These are phyloP conservation scores for Chalciporus piperatus DNA, from an alignment of 768 basidiomycete species.

Conservation along the genomic window DNA sequence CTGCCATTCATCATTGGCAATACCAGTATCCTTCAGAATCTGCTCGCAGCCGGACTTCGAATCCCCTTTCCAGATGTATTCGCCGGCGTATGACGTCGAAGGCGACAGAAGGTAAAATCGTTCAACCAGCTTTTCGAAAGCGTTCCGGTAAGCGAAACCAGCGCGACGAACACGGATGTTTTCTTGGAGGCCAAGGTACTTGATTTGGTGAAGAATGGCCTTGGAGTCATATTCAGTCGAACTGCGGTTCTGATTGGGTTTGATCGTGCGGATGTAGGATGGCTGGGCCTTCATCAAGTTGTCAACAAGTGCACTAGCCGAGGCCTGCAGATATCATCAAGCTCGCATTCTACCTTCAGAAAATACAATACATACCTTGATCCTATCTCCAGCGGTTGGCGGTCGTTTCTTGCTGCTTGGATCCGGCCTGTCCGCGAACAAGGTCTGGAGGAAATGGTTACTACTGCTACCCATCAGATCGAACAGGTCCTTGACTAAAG, in stretches of 20 bases:
- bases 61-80: constrained; percentile 96
- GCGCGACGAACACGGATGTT: constrained; percentile 97
- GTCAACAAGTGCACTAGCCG: constrained; percentile 94
- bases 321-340: constrained; percentile 46
- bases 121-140: constrained; percentile 99
- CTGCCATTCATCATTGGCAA: constrained; percentile 97
- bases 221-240: constrained; percentile 89
- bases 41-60: constrained; percentile 87
- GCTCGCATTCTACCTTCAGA: neutral
- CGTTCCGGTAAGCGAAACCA: constrained; percentile 97
- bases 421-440: constrained; percentile 95
- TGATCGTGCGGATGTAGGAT: constrained; percentile 98
- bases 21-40: constrained; percentile 93
- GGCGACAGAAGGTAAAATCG: constrained; percentile 95
- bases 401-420: constrained; percentile 97
- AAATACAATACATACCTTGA: constrained; percentile 59
- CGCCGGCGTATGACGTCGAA: constrained; percentile 95
- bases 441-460: constrained; percentile 80
- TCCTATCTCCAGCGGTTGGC: constrained; percentile 96
- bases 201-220: constrained; percentile 97
- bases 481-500: constrained; percentile 89
- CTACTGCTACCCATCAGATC: constrained; percentile 80
- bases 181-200: constrained; percentile 97
- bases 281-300: constrained; percentile 98
- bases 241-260: constrained; percentile 96